Percentiles rank a stretch among this genome's conserved stretches.
Evolutionary conservation across 1,139 yeast species (phyloP).

Genomic region (Geotrichum fermentans): DNA sequence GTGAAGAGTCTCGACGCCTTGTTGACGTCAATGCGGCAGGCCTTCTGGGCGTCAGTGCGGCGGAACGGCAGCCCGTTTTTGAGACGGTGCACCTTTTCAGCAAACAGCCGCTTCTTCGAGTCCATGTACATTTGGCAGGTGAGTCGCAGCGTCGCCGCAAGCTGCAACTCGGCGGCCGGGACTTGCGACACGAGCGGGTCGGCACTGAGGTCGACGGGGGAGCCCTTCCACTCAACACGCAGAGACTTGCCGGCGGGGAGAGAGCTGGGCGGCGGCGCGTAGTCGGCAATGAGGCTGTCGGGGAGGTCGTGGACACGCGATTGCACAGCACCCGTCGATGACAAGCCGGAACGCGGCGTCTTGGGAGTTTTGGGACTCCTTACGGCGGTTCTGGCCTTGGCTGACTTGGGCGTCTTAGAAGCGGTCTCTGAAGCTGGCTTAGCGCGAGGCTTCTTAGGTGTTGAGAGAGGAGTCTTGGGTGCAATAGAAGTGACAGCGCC

Average conservation of each 20-base stretch:
- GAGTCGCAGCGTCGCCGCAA: conserved; percentile 83
- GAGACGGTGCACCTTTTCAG: conserved; percentile 78
- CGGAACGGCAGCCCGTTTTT: conserved; percentile 78
- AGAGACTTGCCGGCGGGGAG: conserved; percentile 70
- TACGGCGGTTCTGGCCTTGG: not conserved
- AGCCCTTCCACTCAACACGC: conserved; percentile 96
- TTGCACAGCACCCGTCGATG: not conserved
- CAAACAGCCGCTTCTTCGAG: conserved; percentile 83
- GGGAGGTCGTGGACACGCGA: conserved; percentile 38
- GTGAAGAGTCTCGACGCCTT: conserved; percentile 90
- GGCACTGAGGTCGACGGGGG: conserved; percentile 79
- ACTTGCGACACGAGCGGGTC: conserved; percentile 70
- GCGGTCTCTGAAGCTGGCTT: not conserved
- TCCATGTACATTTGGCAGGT: conserved; percentile 87
- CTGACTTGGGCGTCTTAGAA: not conserved
- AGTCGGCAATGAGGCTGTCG: conserved; percentile 51
- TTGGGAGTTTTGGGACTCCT: not conserved
- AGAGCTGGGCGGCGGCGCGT: conserved; percentile 61
- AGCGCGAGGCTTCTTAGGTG: not conserved
- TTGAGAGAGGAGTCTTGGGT: not conserved
- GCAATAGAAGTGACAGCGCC: not conserved
- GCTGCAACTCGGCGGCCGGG: conserved; percentile 86
- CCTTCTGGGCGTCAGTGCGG: conserved; percentile 96
- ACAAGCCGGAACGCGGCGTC: not conserved
- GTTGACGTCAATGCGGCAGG: conserved; percentile 94